Evolutionary conservation across 805 yeast genomes (phyloP).

Genomic region (Schwanniomyces occidentalis): DNA sequence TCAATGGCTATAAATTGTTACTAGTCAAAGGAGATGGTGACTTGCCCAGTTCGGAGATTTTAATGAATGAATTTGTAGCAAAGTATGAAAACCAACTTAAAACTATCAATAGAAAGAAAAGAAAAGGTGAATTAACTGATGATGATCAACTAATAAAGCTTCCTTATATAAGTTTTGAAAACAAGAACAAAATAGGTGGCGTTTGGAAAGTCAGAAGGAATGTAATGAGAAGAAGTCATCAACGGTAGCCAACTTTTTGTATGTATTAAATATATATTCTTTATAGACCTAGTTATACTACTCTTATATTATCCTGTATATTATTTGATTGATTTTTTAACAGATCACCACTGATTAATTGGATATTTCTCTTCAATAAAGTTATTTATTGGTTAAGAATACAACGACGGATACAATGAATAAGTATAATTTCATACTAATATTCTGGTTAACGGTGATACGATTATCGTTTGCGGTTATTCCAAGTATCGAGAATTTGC

Average conservation of each 20-base stretch:
- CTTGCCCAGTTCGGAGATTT: constrained; percentile 58
- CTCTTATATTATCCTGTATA: too few species aligned
- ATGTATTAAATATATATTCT: too few species aligned
- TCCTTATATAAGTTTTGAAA: constrained; percentile 49
- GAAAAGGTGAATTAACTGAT: constrained; percentile 13
- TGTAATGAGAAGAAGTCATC: constrained; percentile 40
- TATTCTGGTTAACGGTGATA: constrained; percentile 1
- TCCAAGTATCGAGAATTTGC: constrained; percentile 5
- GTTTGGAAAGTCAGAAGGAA: constrained; percentile 61
- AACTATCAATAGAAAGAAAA: constrained; percentile 13
- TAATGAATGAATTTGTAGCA: constrained; percentile 26
- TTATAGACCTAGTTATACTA: too few species aligned
- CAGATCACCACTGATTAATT: too few species aligned
- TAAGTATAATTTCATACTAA: background rate
- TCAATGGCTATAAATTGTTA: constrained; percentile 33
- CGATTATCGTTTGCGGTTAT: constrained; percentile 5
- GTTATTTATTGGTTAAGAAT: too few species aligned
- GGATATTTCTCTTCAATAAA: too few species aligned
- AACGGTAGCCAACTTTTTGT: constrained; percentile 3
- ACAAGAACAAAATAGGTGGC: constrained; percentile 48
- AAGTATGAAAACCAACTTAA: constrained; percentile 19
- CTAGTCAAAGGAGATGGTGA: constrained; percentile 66
- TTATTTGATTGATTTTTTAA: too few species aligned
- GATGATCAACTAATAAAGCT: constrained; percentile 8
- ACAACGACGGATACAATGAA: too few species aligned